Base-by-base conservation (phyloP, 306 rosid species). In the Arachis stenosperma region DNA sequence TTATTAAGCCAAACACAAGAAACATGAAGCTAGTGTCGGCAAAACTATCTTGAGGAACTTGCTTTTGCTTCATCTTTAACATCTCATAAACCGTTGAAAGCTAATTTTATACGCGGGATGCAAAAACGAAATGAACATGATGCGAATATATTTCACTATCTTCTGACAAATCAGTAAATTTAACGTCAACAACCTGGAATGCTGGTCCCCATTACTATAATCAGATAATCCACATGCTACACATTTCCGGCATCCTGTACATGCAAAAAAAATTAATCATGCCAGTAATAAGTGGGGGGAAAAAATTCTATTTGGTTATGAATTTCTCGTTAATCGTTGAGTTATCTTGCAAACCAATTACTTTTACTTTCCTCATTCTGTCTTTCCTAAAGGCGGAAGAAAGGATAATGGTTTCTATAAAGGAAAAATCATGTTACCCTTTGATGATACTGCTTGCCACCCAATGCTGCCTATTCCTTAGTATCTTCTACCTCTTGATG, bases 401-500 rank as follows among this genome's bases (percentile, higher is more conserved):
- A 1, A 57, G 10, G 62, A 29, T 57, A 51, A 17, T 9, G 6
- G 55, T 53, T 43, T 65, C 27, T 65, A 10, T 29, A 46, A 33
- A 50, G 71, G 71, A 30, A 30, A 2, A 48, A 7, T 40, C 12
- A 29, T 30, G 36, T 27, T 11, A 42, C 44, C 15, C 44, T 15
- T 4, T 10, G 5, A 13, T 33, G 58, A 48, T 67, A 67, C 47
- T 65, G 70, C 55, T 55, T 10, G 27, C 46, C 43, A 11, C 64
- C 64, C 43, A 61, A 37, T 12, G 48, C 56, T 4, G 15, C 29
- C 42, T 44, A 85, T 77, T 71, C 74, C 68, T 85, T 52, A 36
- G 82, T 15, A 72, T 79, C 84, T 46, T 87, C 94, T 70, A 67
- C 42, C 75, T 82, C 83, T 73, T 82, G 82, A 59, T 42, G 84